These are phyloP conservation scores for Aspergillus haitiensis DNA, from an alignment of 495 filamentous ascomycete species.

Conservation along the genomic window DNA sequence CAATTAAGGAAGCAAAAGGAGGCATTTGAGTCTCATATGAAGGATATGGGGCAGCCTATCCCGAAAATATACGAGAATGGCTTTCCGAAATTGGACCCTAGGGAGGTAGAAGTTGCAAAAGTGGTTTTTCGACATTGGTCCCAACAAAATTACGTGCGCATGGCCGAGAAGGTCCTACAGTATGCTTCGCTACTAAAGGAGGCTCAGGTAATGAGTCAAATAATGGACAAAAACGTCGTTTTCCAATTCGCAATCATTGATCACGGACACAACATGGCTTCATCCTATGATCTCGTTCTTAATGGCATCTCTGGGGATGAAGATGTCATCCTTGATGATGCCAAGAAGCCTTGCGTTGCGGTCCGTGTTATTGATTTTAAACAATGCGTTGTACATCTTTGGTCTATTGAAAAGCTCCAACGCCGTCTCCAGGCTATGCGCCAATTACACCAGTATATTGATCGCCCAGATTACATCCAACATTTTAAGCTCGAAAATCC, in stretches of 20 bases:
- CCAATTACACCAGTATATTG: constrained; percentile 93
- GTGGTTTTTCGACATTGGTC: constrained; percentile 72
- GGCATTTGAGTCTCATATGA: constrained; percentile 69
- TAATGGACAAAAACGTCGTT: constrained; percentile 88
- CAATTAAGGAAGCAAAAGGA: constrained; percentile 74
- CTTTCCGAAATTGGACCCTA: constrained; percentile 61
- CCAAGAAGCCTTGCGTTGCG: constrained; percentile 85
- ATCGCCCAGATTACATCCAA: constrained; percentile 89
- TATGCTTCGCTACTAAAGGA: constrained; percentile 88
- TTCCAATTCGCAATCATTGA: constrained; percentile 96
- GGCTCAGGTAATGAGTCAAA: constrained; percentile 96
- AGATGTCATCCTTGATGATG: constrained; percentile 76
- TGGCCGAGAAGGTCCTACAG: constrained; percentile 91
- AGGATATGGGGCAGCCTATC: constrained; percentile 57
- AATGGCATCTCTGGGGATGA: constrained; percentile 91
- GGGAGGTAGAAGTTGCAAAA: constrained; percentile 69
- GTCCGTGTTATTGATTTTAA: constrained; percentile 92
- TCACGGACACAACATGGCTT: constrained; percentile 81
- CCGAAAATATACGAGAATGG: constrained; percentile 51
- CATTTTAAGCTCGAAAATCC: constrained; percentile 63
- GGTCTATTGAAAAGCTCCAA: constrained; percentile 92
- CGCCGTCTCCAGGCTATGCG: constrained; percentile 87
- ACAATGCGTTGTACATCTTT: constrained; percentile 81
- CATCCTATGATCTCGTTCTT: constrained; percentile 93
- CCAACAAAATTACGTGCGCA: constrained; percentile 80